Conservation (phyloP, 108 stramenopile species). For the Nitzschia sp. region DNA sequence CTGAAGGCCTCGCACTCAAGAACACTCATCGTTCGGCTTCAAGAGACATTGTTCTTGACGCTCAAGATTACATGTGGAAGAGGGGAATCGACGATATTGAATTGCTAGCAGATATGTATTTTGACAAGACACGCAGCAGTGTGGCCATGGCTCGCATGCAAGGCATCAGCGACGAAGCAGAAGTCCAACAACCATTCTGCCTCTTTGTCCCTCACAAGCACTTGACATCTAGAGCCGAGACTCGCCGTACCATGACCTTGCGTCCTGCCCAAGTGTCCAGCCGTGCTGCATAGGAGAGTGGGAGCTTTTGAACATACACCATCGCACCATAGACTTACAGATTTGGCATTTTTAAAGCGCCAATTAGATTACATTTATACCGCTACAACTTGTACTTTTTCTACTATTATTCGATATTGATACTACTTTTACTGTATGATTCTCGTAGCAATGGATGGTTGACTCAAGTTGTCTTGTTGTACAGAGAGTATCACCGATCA, state of each 20-base stretch:
- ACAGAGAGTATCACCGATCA: too few relatives aligned
- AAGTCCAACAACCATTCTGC: not conserved
- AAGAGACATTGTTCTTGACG: conserved; percentile 17
- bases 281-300: too few relatives aligned
- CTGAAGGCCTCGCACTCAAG: conserved; percentile 12
- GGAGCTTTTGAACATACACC: too few relatives aligned
- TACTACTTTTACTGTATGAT: too few relatives aligned
- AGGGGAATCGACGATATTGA: conserved; percentile 6
- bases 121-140: conserved; percentile 11
- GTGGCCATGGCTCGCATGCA: conserved; percentile 6
- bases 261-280: conserved; percentile 2
- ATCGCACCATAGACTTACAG: too few relatives aligned
- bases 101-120: conserved; percentile 15
- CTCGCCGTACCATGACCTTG: not conserved
- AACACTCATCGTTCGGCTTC: not conserved
- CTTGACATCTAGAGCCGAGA: not conserved
- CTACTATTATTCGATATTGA: too few relatives aligned
- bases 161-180: not conserved
- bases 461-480: too few relatives aligned
- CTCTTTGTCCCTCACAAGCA: not conserved
- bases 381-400: too few relatives aligned
- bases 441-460: too few relatives aligned
- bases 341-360: too few relatives aligned
- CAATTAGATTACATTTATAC: too few relatives aligned
- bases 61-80: conserved; percentile 18